Conservation (phyloP, 768 basidiomycete species). For the Coprinopsis sp. region DNA sequence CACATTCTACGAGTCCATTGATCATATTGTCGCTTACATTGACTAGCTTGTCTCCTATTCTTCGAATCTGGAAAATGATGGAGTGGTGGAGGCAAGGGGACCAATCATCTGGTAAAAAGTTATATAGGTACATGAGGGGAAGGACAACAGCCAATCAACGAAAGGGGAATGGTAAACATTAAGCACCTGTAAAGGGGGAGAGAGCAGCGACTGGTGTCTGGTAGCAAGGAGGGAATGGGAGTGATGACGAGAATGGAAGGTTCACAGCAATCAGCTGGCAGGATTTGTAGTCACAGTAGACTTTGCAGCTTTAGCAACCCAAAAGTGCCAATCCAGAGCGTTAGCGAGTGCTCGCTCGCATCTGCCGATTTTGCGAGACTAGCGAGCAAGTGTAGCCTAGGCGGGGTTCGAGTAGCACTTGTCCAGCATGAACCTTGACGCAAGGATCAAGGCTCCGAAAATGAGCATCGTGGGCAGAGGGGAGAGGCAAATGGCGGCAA, state of each 20-base stretch:
- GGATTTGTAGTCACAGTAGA: constrained; percentile 19
- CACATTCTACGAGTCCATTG: no score
- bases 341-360: constrained; percentile 87
- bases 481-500: constrained; percentile 60
- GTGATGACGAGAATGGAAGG: constrained; percentile 19
- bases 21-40: no score
- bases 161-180: no score
- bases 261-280: constrained; percentile 50
- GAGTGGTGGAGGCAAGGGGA: no score
- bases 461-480: constrained; percentile 84
- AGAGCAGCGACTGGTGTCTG: no score
- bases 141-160: no score
- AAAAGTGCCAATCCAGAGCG: constrained; percentile 86
- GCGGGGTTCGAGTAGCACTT: constrained; percentile 91
- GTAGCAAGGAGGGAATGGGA: constrained; percentile 12
- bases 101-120: no score
- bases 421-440: constrained; percentile 91
- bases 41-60: no score
- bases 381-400: constrained; percentile 90
- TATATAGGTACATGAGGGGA: no score
- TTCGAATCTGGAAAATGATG: no score
- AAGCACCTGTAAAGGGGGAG: no score
- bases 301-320: constrained; percentile 70
- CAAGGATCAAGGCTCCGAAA: constrained; percentile 86
- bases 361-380: constrained; percentile 77